These are phyloP conservation scores for Myxozyma melibiosi DNA, from an alignment of 805 yeast species.

Conservation along the genomic window DNA sequence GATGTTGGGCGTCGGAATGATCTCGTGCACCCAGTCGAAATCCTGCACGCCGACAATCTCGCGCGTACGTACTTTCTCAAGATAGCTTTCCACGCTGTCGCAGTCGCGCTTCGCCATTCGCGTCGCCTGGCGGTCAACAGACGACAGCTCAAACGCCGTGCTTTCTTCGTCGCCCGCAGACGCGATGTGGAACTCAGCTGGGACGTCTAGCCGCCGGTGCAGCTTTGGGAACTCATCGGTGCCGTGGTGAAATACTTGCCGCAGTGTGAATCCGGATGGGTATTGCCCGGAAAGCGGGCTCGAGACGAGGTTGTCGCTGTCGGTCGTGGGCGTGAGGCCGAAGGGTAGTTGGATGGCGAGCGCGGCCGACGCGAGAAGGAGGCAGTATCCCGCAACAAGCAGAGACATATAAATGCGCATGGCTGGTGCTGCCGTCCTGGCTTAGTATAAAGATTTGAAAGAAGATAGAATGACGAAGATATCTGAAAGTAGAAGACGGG, in stretches of 20 bases:
- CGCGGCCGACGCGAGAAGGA: conserved; percentile 3
- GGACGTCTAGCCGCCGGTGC: conserved; percentile 27
- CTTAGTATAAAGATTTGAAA: too few relatives aligned
- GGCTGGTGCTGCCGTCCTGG: too few relatives aligned
- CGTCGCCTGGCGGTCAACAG: conserved; percentile 13
- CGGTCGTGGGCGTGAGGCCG: not conserved
- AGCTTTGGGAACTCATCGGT: conserved; percentile 21
- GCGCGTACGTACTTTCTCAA: conserved; percentile 35
- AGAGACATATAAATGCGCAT: not conserved
- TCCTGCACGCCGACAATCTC: conserved; percentile 13
- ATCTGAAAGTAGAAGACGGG: too few relatives aligned
- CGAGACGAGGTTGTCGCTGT: not conserved
- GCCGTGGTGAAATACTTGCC: conserved; percentile 33
- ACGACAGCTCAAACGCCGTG: conserved; percentile 12
- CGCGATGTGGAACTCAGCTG: conserved; percentile 13
- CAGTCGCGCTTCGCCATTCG: conserved; percentile 57
- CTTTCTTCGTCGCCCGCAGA: conserved; percentile 4
- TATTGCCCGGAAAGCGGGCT: conserved; percentile 3
- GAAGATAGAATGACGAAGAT: too few relatives aligned
- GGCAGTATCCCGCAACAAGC: not conserved
- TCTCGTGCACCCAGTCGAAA: conserved; percentile 31
- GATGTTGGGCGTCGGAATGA: conserved; percentile 63
- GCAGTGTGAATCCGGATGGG: conserved; percentile 28
- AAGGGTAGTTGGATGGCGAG: conserved; percentile 27
- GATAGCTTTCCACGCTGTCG: conserved; percentile 64